A percentile compares a stretch with the other conserved stretches of the same genome.
These are phyloP conservation scores for Fusarium sp. DNA, from an alignment of 2,329 filamentous ascomycete species.

Conservation along the genomic window DNA sequence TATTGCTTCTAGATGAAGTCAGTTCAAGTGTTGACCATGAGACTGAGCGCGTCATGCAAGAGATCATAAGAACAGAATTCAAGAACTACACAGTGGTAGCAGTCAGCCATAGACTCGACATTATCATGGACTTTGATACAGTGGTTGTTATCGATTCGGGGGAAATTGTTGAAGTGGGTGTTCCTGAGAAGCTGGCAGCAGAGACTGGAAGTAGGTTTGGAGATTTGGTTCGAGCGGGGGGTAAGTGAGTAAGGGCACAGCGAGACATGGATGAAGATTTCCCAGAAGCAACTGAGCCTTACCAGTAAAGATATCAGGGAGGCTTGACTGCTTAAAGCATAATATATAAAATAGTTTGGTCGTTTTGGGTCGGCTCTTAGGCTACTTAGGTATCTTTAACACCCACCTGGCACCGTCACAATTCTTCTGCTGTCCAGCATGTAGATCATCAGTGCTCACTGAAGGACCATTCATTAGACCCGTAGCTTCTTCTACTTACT, in stretches of 20 bases:
- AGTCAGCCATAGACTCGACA: constrained; percentile 59
- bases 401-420: too few species aligned
- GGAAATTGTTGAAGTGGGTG: constrained; percentile 54
- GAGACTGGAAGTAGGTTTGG: constrained; percentile 46
- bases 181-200: constrained; percentile 37
- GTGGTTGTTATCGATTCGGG: constrained; percentile 63
- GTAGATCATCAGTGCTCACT: neutral
- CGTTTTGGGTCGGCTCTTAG: too few species aligned
- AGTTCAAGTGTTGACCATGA: constrained; percentile 56
- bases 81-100: constrained; percentile 63
- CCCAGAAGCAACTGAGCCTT: neutral
- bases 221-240: constrained; percentile 33
- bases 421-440: too few species aligned
- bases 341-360: neutral
- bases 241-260: neutral
- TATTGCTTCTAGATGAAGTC: constrained; percentile 58
- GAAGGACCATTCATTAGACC: neutral
- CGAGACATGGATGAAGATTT: neutral
- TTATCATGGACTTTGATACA: constrained; percentile 62
- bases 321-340: neutral
- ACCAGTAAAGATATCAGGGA: neutral
- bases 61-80: constrained; percentile 56
- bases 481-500: neutral
- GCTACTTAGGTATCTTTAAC: too few species aligned
- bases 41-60: constrained; percentile 56